These are phyloP conservation scores for Trichoderma sp. DNA, from an alignment of 2,329 filamentous ascomycete genomes.

Conservation along the genomic window DNA sequence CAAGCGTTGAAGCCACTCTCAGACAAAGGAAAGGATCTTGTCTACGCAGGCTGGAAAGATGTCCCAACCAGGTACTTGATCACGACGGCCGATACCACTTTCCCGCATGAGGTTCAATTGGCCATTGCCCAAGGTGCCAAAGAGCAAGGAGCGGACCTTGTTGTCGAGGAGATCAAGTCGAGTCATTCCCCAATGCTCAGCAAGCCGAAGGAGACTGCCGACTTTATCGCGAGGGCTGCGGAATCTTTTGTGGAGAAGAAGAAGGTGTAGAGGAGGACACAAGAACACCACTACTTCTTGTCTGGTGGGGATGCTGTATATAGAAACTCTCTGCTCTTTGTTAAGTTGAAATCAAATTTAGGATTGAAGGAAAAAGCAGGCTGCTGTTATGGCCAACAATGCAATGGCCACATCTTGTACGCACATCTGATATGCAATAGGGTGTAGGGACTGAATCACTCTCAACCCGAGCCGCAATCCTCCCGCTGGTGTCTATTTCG, in stretches of 20 bases:
- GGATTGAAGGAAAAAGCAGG: too few species aligned
- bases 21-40: slow-evolving; percentile 46
- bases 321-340: too few species aligned
- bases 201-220: slow-evolving; percentile 44
- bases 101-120: slow-evolving; percentile 46
- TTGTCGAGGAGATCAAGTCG: slow-evolving; percentile 46
- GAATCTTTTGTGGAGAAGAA: slow-evolving; percentile 28
- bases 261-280: background rate
- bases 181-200: slow-evolving; percentile 56
- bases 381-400: too few species aligned
- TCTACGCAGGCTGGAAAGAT: slow-evolving; percentile 52
- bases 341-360: too few species aligned
- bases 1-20: slow-evolving; percentile 50
- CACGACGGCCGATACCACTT: slow-evolving; percentile 45
- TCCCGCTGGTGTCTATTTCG: too few species aligned
- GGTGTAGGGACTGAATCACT: too few species aligned
- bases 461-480: too few species aligned
- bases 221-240: slow-evolving; percentile 40
- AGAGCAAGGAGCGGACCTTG: slow-evolving; percentile 42
- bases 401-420: too few species aligned
- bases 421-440: too few species aligned
- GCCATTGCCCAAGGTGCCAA: slow-evolving; percentile 44
- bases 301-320: background rate
- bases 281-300: too few species aligned
- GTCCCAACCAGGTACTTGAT: slow-evolving; percentile 52